Percentiles rank a stretch among this genome's conserved stretches.
These are phyloP conservation scores for Ananas comosus DNA, from an alignment of 176 grass and related monocot species.

Conservation along the genomic window DNA sequence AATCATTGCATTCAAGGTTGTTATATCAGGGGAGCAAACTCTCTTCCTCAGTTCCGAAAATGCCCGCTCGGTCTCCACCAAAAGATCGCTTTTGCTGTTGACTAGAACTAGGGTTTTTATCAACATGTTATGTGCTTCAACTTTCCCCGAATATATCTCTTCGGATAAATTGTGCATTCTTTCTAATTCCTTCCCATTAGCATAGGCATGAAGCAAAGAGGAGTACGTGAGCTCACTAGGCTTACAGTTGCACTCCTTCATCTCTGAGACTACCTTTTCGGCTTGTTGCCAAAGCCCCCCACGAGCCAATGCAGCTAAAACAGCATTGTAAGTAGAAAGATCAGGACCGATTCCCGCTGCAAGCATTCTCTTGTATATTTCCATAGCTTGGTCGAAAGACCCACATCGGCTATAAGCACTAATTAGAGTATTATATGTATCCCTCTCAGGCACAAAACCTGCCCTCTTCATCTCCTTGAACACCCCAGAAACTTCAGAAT, in stretches of 20 bases:
- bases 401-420: constrained; percentile 87
- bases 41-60: constrained; percentile 54
- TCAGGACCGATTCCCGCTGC: constrained; percentile 65
- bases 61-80: constrained; percentile 55
- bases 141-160: constrained; percentile 58
- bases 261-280: constrained; percentile 70
- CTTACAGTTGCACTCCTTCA: constrained; percentile 59
- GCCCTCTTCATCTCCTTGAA: constrained; percentile 96
- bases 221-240: constrained; percentile 82
- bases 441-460: constrained; percentile 77
- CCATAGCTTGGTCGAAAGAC: constrained; percentile 80
- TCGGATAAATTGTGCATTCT: constrained; percentile 51
- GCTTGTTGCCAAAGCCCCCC: constrained; percentile 59
- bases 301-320: constrained; percentile 69
- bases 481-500: constrained; percentile 62
- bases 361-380: constrained; percentile 88
- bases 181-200: constrained; percentile 59
- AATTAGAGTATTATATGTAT: constrained; percentile 87
- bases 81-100: constrained; percentile 71
- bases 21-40: constrained; percentile 62
- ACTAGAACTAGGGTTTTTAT: constrained; percentile 78
- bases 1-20: constrained; percentile 80
- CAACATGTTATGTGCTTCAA: constrained; percentile 51
- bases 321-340: constrained; percentile 72
- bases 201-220: constrained; percentile 89